These are phyloP conservation scores for Acanthamoeba sp. DNA, from an alignment of 208 protist species.

Conservation along the genomic window DNA sequence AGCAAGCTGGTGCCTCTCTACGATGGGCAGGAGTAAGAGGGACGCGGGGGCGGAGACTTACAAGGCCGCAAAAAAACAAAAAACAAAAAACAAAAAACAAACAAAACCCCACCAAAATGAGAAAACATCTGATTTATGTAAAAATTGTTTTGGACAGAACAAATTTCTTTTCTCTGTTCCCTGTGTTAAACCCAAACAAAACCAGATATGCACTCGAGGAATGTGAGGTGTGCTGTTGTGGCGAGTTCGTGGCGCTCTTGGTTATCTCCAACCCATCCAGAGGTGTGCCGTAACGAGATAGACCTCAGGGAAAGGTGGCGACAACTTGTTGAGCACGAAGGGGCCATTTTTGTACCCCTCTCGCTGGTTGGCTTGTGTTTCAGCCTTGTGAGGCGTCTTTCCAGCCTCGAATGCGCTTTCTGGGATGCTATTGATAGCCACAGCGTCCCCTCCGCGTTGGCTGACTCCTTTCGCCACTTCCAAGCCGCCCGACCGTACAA, in stretches of 20 bases:
- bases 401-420: not conserved
- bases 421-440: not conserved
- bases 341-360: not conserved
- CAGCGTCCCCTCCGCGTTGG: not conserved
- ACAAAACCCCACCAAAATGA: too few species aligned
- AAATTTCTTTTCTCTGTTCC: too few species aligned
- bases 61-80: too few species aligned
- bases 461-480: not conserved
- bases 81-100: too few species aligned
- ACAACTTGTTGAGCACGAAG: not conserved
- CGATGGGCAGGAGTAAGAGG: not conserved
- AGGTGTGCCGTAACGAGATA: not conserved
- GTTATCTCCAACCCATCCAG: not conserved
- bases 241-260: too few species aligned
- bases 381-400: not conserved
- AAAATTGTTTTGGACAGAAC: too few species aligned
- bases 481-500: too few species aligned
- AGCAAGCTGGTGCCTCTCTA: constrained; percentile 11
- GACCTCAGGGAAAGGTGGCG: not conserved
- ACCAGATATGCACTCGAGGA: too few species aligned
- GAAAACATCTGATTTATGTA: too few species aligned
- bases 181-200: too few species aligned
- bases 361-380: not conserved
- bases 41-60: too few species aligned
- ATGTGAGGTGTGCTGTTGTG: too few species aligned